Conservation (phyloP, 179 eudicot genomes). For the Amaranthus tricolor region DNA sequence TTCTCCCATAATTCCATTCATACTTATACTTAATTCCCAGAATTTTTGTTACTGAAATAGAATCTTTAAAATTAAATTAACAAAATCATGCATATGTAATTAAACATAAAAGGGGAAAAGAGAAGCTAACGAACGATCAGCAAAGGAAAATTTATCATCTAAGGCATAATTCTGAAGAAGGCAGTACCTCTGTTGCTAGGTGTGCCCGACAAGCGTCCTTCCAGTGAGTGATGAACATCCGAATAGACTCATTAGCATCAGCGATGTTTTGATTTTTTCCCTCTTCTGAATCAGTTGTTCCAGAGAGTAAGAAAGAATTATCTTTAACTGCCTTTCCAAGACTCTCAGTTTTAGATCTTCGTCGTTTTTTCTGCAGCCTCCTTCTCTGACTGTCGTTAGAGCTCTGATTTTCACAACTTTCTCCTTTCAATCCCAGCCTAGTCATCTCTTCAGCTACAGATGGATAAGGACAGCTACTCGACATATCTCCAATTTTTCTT, state of each 20-base stretch:
- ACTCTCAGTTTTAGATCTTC: slow-evolving; percentile 39
- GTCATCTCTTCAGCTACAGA: slow-evolving; percentile 79
- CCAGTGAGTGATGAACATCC: slow-evolving; percentile 71
- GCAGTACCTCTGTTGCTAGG: slow-evolving; percentile 53
- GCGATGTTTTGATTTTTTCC: slow-evolving; percentile 11
- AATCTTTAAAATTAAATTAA: neutral
- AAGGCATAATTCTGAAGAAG: neutral
- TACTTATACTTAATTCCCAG: neutral
- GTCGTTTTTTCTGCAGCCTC: slow-evolving; percentile 40
- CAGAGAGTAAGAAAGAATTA: slow-evolving; percentile 9
- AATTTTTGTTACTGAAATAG: neutral
- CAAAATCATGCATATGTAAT: neutral
- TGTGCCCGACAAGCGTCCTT: slow-evolving; percentile 67
- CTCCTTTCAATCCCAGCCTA: slow-evolving; percentile 71
- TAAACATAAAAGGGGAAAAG: neutral
- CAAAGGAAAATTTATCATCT: slow-evolving; percentile 1
- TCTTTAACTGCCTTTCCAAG: slow-evolving; percentile 19
- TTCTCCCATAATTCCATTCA: neutral
- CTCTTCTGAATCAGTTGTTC: slow-evolving; percentile 16
- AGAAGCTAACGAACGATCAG: neutral
- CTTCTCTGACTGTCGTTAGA: slow-evolving; percentile 14
- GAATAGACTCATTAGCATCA: slow-evolving; percentile 42
- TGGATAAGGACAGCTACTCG: slow-evolving; percentile 86
- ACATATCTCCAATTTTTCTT: slow-evolving; percentile 38
- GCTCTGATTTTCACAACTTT: slow-evolving; percentile 28